phyloP scores from a whole-genome alignment of 306 rosid species.

The Begonia loranthoides region DNA sequence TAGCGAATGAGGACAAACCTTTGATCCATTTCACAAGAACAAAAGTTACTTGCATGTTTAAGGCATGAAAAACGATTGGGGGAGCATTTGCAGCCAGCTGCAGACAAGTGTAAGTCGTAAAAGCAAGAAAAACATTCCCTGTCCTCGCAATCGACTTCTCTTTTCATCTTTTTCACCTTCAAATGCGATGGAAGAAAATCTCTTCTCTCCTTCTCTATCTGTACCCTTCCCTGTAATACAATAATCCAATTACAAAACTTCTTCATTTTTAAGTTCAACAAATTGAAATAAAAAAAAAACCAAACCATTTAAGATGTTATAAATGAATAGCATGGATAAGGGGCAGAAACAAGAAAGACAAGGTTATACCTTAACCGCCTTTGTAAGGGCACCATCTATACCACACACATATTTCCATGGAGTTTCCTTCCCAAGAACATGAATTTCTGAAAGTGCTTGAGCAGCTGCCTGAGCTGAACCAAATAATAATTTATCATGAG shows the following conservation, averaged over 20 bases:
- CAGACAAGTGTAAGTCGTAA: slow-evolving; percentile 79
- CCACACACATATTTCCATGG: slow-evolving; percentile 60
- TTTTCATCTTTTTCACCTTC: slow-evolving; percentile 59
- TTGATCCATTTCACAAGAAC: slow-evolving; percentile 45
- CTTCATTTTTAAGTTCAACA: not conserved
- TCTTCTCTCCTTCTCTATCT: slow-evolving; percentile 68
- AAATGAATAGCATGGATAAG: no score
- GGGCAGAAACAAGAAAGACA: no score
- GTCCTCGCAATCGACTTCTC: slow-evolving; percentile 51
- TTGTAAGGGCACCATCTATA: slow-evolving; percentile 64
- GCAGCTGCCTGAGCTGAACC: slow-evolving; percentile 69
- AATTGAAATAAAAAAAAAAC: slow-evolving; percentile 2
- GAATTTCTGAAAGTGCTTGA: slow-evolving; percentile 35
- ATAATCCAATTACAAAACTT: not conserved
- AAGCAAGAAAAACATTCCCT: slow-evolving; percentile 85
- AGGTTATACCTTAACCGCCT: slow-evolving; percentile 52
- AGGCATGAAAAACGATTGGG: slow-evolving; percentile 71
- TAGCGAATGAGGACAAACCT: slow-evolving; percentile 49
- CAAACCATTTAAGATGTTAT: not conserved
- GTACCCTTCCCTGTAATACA: slow-evolving; percentile 45
- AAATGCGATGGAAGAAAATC: slow-evolving; percentile 39
- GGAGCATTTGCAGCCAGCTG: slow-evolving; percentile 66
- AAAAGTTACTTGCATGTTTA: slow-evolving; percentile 45
- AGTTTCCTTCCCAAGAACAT: slow-evolving; percentile 36
- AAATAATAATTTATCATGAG: slow-evolving; percentile 82